Percentiles rank a stretch among this genome's conserved stretches.
Evolutionary conservation across 73 alveolate genomes (phyloP).

Genomic region (Tetrahymena borealis): DNA sequence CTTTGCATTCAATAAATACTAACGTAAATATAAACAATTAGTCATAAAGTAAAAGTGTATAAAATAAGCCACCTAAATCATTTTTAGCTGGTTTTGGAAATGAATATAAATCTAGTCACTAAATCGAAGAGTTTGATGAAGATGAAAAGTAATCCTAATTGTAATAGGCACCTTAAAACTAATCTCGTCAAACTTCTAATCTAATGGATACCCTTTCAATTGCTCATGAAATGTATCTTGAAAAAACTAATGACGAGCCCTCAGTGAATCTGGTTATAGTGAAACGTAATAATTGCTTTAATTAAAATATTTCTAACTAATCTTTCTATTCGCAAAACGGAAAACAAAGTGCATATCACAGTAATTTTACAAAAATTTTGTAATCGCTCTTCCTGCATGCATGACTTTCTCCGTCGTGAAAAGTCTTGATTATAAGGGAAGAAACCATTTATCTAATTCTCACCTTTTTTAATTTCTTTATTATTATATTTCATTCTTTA

Average conservation of each 20-base stretch:
- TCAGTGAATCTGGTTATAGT: background rate
- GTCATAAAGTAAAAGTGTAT: background rate
- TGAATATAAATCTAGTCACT: background rate
- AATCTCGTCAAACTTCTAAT: background rate
- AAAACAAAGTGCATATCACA: background rate
- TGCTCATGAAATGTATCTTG: background rate
- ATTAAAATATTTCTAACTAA: background rate
- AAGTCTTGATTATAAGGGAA: background rate
- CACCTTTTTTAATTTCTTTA: background rate
- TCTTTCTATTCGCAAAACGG: background rate
- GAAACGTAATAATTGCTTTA: background rate
- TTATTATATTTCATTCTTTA: too few relatives aligned
- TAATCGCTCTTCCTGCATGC: background rate
- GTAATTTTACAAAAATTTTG: background rate
- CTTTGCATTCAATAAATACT: too few relatives aligned
- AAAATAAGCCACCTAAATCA: background rate
- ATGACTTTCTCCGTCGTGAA: background rate
- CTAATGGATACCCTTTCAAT: background rate
- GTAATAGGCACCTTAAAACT: background rate
- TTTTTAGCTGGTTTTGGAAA: background rate
- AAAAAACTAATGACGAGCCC: background rate
- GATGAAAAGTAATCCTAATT: background rate
- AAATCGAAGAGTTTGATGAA: background rate
- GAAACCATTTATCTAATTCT: background rate
- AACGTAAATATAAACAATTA: background rate